phyloP scores from a whole-genome alignment of 805 yeast species.

The Spathaspora arborariae region DNA sequence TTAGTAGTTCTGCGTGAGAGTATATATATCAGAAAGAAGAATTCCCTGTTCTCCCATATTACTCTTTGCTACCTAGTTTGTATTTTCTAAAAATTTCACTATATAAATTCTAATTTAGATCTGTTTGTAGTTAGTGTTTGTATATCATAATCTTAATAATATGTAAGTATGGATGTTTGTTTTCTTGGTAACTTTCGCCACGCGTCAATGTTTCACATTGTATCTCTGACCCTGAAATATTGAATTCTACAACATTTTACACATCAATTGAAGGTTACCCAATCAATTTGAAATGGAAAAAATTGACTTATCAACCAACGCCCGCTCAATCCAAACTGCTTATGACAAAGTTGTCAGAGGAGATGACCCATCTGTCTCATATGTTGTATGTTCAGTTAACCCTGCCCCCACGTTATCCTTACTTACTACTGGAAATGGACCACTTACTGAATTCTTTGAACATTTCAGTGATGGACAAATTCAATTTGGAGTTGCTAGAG shows the following conservation, averaged over 20 bases:
- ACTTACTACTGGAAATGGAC: slow-evolving; percentile 54
- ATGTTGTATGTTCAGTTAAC: slow-evolving; percentile 80
- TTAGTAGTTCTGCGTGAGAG: slow-evolving; percentile 16
- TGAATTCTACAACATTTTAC: neutral
- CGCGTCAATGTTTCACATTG: neutral
- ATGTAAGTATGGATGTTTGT: neutral
- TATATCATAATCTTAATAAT: too few species aligned
- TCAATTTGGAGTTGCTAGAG: slow-evolving; percentile 86
- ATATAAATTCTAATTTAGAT: too few species aligned
- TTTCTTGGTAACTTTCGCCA: neutral
- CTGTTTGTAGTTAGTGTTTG: too few species aligned
- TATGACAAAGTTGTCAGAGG: slow-evolving; percentile 81
- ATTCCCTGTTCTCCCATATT: too few species aligned
- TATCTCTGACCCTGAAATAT: neutral
- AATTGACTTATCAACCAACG: slow-evolving; percentile 61
- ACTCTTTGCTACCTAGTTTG: too few species aligned
- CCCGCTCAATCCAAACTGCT: slow-evolving; percentile 67
- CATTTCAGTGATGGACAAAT: slow-evolving; percentile 83
- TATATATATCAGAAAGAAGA: too few species aligned
- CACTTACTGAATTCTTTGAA: slow-evolving; percentile 71
- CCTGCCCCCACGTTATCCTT: slow-evolving; percentile 47
- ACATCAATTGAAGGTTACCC: neutral
- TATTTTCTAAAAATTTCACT: too few species aligned
- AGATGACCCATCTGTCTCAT: slow-evolving; percentile 55
- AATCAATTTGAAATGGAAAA: slow-evolving; percentile 41